These are phyloP conservation scores for Trichoderma sp. DNA, from an alignment of 2,329 filamentous ascomycete genomes.

Conservation along the genomic window DNA sequence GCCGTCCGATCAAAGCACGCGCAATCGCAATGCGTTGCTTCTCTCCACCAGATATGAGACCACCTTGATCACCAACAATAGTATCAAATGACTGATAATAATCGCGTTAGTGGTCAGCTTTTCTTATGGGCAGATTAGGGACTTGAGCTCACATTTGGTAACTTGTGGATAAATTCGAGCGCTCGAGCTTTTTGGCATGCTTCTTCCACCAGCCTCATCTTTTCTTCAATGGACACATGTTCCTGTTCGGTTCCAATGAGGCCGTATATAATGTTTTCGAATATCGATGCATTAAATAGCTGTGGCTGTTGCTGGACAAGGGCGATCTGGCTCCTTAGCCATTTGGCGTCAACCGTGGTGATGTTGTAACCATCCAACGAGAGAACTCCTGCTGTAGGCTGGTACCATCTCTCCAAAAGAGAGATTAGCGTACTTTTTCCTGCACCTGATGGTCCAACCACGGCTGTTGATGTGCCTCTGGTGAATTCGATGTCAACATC, in stretches of 20 bases:
- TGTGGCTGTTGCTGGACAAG: constrained; percentile 46
- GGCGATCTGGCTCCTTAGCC: constrained; percentile 8
- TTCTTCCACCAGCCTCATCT: constrained; percentile 43
- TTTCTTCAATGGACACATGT: constrained; percentile 41
- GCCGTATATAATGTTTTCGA: constrained; percentile 52
- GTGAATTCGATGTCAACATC: constrained; percentile 39
- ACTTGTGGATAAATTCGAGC: constrained; percentile 50
- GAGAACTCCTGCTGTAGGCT: constrained; percentile 41
- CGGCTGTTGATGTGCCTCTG: constrained; percentile 45
- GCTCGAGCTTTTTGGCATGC: constrained; percentile 52
- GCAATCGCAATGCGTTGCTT: not conserved
- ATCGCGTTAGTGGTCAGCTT: not conserved
- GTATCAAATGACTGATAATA: constrained; percentile 54
- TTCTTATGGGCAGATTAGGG: not conserved
- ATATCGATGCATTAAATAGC: constrained; percentile 52
- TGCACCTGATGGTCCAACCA: constrained; percentile 52
- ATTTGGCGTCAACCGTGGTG: not conserved
- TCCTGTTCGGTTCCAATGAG: constrained; percentile 40
- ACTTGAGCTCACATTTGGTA: constrained; percentile 38
- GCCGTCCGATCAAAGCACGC: not conserved
- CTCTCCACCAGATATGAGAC: constrained; percentile 70
- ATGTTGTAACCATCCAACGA: not conserved
- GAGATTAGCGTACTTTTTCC: constrained; percentile 52
- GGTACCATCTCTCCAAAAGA: constrained; percentile 55
- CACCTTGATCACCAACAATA: constrained; percentile 62